Conservation (phyloP, 257 asterid species). For the Scutellaria baicalensis region DNA sequence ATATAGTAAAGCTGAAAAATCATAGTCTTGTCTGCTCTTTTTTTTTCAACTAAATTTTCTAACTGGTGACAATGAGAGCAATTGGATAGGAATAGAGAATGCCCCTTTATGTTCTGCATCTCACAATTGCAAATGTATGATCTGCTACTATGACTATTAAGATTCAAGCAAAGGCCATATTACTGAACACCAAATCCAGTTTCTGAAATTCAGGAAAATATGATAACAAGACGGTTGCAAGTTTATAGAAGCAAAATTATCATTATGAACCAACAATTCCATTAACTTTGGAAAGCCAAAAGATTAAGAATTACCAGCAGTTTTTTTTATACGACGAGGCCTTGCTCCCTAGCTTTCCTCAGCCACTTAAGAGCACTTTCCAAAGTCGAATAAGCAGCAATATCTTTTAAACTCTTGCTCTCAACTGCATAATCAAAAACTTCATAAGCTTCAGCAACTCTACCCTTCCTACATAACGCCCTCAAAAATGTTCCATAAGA, state of each 20-base stretch:
- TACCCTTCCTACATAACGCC: slow-evolving; percentile 67
- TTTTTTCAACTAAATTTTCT: background rate
- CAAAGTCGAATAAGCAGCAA: slow-evolving; percentile 74
- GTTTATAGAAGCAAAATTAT: background rate
- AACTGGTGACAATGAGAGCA: background rate
- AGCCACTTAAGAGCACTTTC: slow-evolving; percentile 85
- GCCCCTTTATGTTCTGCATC: background rate
- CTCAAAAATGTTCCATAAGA: slow-evolving; percentile 72
- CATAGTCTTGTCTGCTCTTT: background rate
- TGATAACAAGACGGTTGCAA: background rate
- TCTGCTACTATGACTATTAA: background rate
- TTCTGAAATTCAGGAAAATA: slow-evolving; percentile 1
- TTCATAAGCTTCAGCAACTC: slow-evolving; percentile 84
- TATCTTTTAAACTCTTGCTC: slow-evolving; percentile 80
- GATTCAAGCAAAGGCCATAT: background rate
- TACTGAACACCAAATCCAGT: background rate
- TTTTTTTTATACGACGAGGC: slow-evolving; percentile 42
- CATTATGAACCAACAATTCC: background rate
- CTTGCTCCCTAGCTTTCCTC: slow-evolving; percentile 75
- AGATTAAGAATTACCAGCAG: slow-evolving; percentile 14
- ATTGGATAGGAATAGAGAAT: background rate
- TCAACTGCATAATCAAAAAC: slow-evolving; percentile 84
- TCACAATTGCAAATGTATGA: background rate
- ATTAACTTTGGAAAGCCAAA: background rate
- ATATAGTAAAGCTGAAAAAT: background rate